Conservation (phyloP, 2,329 filamentous ascomycete species). For the Cladosporium austrohemisphaericum region DNA sequence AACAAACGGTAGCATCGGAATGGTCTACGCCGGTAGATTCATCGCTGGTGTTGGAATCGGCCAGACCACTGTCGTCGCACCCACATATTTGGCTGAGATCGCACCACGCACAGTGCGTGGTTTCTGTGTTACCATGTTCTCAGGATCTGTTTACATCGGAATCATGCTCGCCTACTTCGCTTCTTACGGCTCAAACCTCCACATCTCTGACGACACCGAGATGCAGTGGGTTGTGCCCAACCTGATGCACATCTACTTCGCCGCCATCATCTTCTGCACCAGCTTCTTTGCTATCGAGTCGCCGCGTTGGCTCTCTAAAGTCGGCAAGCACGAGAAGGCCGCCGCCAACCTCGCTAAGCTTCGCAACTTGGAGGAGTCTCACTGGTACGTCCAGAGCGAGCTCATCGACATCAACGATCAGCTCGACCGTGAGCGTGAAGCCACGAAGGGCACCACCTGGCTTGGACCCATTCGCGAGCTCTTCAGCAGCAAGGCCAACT, state of each 20-base stretch:
- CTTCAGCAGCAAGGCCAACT: conserved; percentile 63
- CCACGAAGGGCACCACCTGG: conserved; percentile 62
- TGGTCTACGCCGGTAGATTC: conserved; percentile 38
- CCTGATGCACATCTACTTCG: conserved; percentile 73
- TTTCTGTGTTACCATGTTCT: conserved; percentile 69
- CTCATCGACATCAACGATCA: conserved; percentile 61
- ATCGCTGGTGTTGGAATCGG: conserved; percentile 42
- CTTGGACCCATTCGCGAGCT: conserved; percentile 65
- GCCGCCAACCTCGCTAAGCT: conserved; percentile 27
- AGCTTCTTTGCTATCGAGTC: conserved; percentile 45
- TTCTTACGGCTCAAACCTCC: conserved; percentile 52
- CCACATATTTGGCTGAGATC: conserved; percentile 57
- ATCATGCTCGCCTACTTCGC: conserved; percentile 66
- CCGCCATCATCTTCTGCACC: conserved; percentile 65
- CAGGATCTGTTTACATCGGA: conserved; percentile 68
- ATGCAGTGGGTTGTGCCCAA: conserved; percentile 64
- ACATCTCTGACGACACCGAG: conserved; percentile 42
- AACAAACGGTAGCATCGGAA: conserved; percentile 28
- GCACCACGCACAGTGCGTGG: conserved; percentile 41
- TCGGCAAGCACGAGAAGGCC: conserved; percentile 31
- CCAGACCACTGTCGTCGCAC: conserved; percentile 55
- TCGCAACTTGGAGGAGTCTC: conserved; percentile 27
- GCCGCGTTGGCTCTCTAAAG: conserved; percentile 34
- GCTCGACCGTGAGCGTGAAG: conserved; percentile 68
- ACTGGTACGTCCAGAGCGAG: conserved; percentile 44